Conservation (phyloP, 257 asterid genomes). For the Solanum ossicruentum region DNA sequence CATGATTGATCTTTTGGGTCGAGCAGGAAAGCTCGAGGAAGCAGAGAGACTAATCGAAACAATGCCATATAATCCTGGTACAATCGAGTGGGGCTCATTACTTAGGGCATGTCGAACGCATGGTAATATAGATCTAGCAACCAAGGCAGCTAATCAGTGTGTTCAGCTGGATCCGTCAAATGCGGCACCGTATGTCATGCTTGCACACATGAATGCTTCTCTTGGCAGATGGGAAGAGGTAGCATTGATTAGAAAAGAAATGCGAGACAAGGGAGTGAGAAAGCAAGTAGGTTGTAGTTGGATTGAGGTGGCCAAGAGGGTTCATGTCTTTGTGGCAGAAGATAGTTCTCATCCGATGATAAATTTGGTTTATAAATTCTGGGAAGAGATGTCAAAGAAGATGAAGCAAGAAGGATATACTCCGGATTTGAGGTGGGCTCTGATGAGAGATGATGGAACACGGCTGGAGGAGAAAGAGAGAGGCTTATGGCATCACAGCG, state of each 20-base stretch:
- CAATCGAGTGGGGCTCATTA: conserved; percentile 53
- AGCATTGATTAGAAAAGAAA: conserved; percentile 28
- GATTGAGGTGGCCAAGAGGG: conserved; percentile 44
- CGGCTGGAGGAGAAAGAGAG: conserved; percentile 27
- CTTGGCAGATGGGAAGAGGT: conserved; percentile 61
- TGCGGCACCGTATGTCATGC: conserved; percentile 60
- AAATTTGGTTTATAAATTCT: conserved; percentile 32
- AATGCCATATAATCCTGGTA: conserved; percentile 52
- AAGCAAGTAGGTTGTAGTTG: conserved; percentile 69
- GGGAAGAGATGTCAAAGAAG: conserved; percentile 48
- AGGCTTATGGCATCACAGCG: conserved; percentile 45
- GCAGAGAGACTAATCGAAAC: conserved; percentile 42
- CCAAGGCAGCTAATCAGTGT: conserved; percentile 51
- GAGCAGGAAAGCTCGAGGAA: conserved; percentile 55
- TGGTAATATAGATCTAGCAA: conserved; percentile 41
- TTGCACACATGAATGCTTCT: conserved; percentile 38
- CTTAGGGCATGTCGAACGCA: conserved; percentile 57
- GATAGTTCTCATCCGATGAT: conserved; percentile 54
- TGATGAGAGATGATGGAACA: conserved; percentile 22
- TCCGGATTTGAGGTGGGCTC: conserved; percentile 30
- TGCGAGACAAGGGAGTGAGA: conserved; percentile 34
- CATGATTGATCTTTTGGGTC: conserved; percentile 65
- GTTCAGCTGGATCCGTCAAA: conserved; percentile 51
- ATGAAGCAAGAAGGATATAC: conserved; percentile 42
- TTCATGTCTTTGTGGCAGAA: conserved; percentile 64